Base-by-base conservation (phyloP, 2,329 filamentous ascomycete genomes). In the Alternaria consortialis region DNA sequence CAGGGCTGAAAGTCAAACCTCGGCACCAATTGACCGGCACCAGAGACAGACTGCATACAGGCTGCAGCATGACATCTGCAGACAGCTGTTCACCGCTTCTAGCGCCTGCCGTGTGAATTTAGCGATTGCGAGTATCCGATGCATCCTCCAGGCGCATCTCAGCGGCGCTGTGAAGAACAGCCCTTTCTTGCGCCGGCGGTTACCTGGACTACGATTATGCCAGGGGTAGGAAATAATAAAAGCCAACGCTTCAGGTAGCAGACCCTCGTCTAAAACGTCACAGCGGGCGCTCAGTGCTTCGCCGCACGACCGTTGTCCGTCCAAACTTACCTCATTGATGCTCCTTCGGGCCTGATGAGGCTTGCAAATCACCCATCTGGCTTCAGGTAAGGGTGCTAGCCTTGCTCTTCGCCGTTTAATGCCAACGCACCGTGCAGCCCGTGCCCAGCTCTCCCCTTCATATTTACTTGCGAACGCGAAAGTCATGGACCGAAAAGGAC, bases 361-460 rank as follows among this genome's bases (percentile, higher is more conserved):
- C 60, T 63, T 62, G 53, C 60, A 62, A 51, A 61, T 63, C 58
- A 63, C 63, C 46, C 50, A 58, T 65, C 58, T 73, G 72, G 71
- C 72, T 71, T 72, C 67, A 67, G 66, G 62, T 61, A 66, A 65
- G 72, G 59, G 57, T 58, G 50, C 53, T 68, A 69, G 68, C 63
- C 56, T 42, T 69, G 61, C 63, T 63, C 53, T 63, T 66, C 58
- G 48, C 66, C 58, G 58, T 60, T 44, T 53, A 59, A 57, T 76
- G 74, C 74, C 74, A 77, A 63, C 74, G 74, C 75, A 77, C 71
- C 72, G 73, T 72, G 75, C 74, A 76, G 74, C 67, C 43, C 65
- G 51, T 72, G 71, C 65, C 70, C 57, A 64, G 65, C 68, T 53
- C 44, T 46, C 46, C 52, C 29, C 27, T 48, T 51, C 25, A 39